Evolutionary conservation across 2,329 filamentous ascomycete species (phyloP).

Genomic region (Fusarium sp.): DNA sequence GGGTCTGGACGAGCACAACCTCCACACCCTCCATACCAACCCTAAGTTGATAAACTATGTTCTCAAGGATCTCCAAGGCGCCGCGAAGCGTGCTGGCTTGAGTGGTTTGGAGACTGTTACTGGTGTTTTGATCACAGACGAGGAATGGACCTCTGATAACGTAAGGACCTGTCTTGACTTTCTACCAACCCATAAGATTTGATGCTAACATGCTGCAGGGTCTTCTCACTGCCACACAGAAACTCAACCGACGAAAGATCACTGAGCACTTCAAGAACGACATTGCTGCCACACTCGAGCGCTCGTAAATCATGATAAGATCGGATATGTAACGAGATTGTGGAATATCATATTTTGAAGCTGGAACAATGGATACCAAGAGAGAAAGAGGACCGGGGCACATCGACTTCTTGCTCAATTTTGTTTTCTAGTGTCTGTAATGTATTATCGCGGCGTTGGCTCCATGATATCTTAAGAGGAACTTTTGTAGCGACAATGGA

Average conservation of each 20-base stretch:
- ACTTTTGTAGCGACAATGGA: slow-evolving; percentile 30
- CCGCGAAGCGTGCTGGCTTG: slow-evolving; percentile 74
- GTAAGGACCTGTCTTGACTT: slow-evolving; percentile 64
- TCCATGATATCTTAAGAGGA: slow-evolving; percentile 40
- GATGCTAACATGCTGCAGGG: slow-evolving; percentile 55
- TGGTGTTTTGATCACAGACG: slow-evolving; percentile 81
- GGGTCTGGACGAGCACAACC: slow-evolving; percentile 73
- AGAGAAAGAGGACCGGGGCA: slow-evolving; percentile 10
- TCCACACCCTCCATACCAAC: slow-evolving; percentile 76
- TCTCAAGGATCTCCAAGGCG: slow-evolving; percentile 74
- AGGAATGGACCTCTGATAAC: slow-evolving; percentile 88
- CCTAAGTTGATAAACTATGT: slow-evolving; percentile 70
- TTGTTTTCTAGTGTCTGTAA: slow-evolving; percentile 40
- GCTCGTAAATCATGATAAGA: slow-evolving; percentile 28
- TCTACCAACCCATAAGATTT: neutral
- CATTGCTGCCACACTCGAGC: slow-evolving; percentile 58
- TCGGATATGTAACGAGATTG: slow-evolving; percentile 10
- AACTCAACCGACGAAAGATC: slow-evolving; percentile 66
- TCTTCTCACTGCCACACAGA: slow-evolving; percentile 70
- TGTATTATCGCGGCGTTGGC: slow-evolving; percentile 45
- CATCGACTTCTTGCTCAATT: slow-evolving; percentile 18
- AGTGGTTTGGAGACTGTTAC: slow-evolving; percentile 78
- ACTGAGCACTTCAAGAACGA: slow-evolving; percentile 63
- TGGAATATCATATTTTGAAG: slow-evolving; percentile 17
- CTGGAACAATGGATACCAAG: slow-evolving; percentile 42